Percentiles rank a stretch among this genome's conserved stretches.
Evolutionary conservation across 805 yeast genomes (phyloP).

Genomic region (Metschnikowia corniflorae): DNA sequence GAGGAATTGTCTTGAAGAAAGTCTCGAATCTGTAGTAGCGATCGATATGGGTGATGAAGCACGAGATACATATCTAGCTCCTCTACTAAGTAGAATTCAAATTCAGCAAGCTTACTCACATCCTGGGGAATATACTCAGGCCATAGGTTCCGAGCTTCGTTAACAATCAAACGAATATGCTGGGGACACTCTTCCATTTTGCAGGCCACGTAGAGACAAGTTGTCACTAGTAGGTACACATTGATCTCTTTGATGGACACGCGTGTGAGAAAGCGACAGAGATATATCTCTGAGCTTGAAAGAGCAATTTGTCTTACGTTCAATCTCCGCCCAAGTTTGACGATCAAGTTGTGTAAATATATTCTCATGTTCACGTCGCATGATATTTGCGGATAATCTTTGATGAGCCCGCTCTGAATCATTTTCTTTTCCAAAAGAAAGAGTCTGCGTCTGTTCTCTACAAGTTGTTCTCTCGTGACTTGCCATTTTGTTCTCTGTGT

Average conservation of each 20-base stretch:
- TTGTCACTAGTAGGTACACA: slow-evolving; percentile 72
- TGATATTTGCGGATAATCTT: slow-evolving; percentile 43
- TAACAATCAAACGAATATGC: slow-evolving; percentile 77
- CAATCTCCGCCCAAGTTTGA: slow-evolving; percentile 74
- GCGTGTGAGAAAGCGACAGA: slow-evolving; percentile 70
- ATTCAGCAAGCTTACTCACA: slow-evolving; percentile 86
- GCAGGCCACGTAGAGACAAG: slow-evolving; percentile 85
- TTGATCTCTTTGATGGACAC: slow-evolving; percentile 80
- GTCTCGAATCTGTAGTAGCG: slow-evolving; percentile 52
- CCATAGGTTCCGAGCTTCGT: slow-evolving; percentile 88
- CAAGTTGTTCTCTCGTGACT: slow-evolving; percentile 59
- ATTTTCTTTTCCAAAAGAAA: slow-evolving; percentile 39
- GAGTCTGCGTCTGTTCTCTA: slow-evolving; percentile 42
- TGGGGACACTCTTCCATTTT: slow-evolving; percentile 95
- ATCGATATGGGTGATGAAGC: slow-evolving; percentile 73
- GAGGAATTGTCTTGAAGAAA: slow-evolving; percentile 32
- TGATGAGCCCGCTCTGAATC: slow-evolving; percentile 41
- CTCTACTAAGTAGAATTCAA: slow-evolving; percentile 90
- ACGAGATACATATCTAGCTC: slow-evolving; percentile 72
- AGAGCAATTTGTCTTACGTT: slow-evolving; percentile 77
- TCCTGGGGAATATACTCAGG: slow-evolving; percentile 94
- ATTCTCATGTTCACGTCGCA: slow-evolving; percentile 66
- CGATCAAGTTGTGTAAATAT: slow-evolving; percentile 70
- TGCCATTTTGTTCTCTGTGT: slow-evolving; percentile 84
- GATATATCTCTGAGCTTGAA: slow-evolving; percentile 84